Base-by-base conservation (phyloP, 2,329 filamentous ascomycete genomes). In the Phaeosphaeria sp. region DNA sequence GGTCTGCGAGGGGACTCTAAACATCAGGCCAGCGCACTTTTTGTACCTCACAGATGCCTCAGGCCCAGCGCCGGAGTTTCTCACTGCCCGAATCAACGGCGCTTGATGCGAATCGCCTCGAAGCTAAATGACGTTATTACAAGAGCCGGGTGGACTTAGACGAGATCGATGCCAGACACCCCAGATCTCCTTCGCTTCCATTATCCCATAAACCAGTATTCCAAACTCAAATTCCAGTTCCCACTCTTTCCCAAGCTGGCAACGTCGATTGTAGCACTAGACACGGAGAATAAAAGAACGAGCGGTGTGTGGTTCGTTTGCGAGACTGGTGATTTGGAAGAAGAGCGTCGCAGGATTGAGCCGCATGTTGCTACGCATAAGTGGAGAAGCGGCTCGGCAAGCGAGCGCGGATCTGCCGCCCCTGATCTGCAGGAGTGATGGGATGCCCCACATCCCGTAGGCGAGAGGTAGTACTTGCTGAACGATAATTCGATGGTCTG, bases 1-100 rank as follows among this genome's bases (percentile, higher is more conserved):
- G 2, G 74, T 78, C 8, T 78, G 75, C 52, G 53, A 57, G 11
- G 74, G 75, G 2, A 68, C 65, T 0, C 56, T 77, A 33, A 54
- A 68, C 15, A 67, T 78, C 18, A 67, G 65, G 6, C 64, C 67
- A 2, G 63, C 71, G 25, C 74, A 76, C 56, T 60, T 74, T 21
- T 63, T 63, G 17, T 77, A 77, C 54, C 50, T 46, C 17, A 64
- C 63, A 51, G 64, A 66, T 24, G 65, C 68, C 20, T 67, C 64
- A 8, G 55, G 43, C 5, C 53, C 63, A 20, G 71, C 69, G 6
- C 66, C 68, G 0, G 30, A 40, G 7, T 74, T 68, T 13, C 30
- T 36, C 3, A 13, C 30, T 13, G 30, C 30, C 30, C 30, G 11
- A 13, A 36, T 36, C 30, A 36, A 36, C 30, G 11, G 11, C 11